Percentiles rank a stretch among this genome's conserved stretches.
phyloP scores from a whole-genome alignment of 352 stramenopile genomes.

The Globisporangium splendens region DNA sequence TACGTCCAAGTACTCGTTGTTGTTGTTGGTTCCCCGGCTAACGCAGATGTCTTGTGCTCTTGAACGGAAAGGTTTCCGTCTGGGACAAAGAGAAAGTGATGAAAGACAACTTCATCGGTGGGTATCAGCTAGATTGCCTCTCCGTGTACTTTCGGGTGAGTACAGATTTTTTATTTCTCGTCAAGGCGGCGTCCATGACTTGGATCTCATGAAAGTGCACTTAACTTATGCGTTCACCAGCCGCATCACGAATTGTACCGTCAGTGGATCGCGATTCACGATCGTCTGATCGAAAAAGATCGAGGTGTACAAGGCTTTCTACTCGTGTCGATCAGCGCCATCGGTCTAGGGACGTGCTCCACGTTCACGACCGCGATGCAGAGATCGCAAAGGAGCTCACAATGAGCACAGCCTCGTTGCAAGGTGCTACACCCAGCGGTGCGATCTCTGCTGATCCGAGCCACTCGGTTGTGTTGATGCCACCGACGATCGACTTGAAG shows the following conservation, averaged over 20 bases:
- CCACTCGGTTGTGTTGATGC: constrained; percentile 59
- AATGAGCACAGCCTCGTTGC: not conserved
- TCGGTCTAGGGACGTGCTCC: constrained; percentile 66
- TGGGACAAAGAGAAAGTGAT: constrained; percentile 71
- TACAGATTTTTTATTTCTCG: too few relatives aligned
- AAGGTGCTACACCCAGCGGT: not conserved
- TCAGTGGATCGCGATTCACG: constrained; percentile 89
- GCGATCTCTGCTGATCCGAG: constrained; percentile 9
- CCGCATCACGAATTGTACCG: constrained; percentile 85
- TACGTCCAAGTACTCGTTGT: constrained; percentile 17
- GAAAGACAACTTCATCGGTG: constrained; percentile 82
- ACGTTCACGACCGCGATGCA: constrained; percentile 65
- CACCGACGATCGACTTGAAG: constrained; percentile 71
- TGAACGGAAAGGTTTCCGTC: constrained; percentile 44
- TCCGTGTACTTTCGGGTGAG: constrained; percentile 68
- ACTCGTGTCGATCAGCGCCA: constrained; percentile 61
- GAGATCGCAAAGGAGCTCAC: constrained; percentile 58
- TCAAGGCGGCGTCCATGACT: too few relatives aligned
- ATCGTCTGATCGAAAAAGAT: constrained; percentile 82
- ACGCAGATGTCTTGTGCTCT: not conserved
- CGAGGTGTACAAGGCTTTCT: constrained; percentile 82
- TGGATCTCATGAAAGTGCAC: too few relatives aligned
- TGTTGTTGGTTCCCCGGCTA: not conserved
- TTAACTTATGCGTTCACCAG: constrained; percentile 17
- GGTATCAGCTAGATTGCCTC: constrained; percentile 80